Base-by-base conservation (phyloP, 2,329 filamentous ascomycete species). In the Verticillium tricorpus region DNA sequence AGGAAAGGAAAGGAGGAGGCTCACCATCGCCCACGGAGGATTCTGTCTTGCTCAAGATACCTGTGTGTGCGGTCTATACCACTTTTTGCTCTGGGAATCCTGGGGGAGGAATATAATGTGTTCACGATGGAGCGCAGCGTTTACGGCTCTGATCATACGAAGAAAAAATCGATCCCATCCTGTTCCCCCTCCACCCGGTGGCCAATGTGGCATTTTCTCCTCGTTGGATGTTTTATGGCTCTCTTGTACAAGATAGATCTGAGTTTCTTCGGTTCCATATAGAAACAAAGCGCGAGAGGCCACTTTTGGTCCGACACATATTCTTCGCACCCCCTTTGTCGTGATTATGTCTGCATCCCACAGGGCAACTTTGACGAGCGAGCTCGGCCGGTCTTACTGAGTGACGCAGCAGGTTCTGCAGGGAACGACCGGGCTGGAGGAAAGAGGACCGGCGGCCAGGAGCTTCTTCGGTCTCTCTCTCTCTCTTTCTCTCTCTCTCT, bases 271-370 rank as follows among this genome's bases (percentile, higher is more conserved):
- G 66, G 60, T 69, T 68, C 66, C 67, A 57, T 67, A 69, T 61
- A 68, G 70, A 70, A 67, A 65, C 62, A 68, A 70, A 72, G 63
- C 68, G 71, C 71, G 58, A 65, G 73, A 76, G 72, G 65, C 70
- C 73, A 77, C 70, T 77, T 76, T 78, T 78, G 75, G 76, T 68
- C 70, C 69, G 66, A 69, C 72, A 62, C 58, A 59, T 64, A 61
- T 25, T 59, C 14, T 35, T 19, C 59, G 50, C 45, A 54, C 45
- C 19, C 14, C 25, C 5, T 45, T 14, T n/a, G 59, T n/a, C 56
- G 40, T 32, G 28, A 34, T 17, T 50, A 3, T 31, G 12, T n/a
- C 15, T 6, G 28, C 28, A 5, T 28, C 28, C 28, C 28, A 6
- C 28, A 5, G 28, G 28, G 28, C 1, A 28, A n/a, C 14, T 17